Conservation (phyloP, 805 yeast species). For the Candida ortonii region DNA sequence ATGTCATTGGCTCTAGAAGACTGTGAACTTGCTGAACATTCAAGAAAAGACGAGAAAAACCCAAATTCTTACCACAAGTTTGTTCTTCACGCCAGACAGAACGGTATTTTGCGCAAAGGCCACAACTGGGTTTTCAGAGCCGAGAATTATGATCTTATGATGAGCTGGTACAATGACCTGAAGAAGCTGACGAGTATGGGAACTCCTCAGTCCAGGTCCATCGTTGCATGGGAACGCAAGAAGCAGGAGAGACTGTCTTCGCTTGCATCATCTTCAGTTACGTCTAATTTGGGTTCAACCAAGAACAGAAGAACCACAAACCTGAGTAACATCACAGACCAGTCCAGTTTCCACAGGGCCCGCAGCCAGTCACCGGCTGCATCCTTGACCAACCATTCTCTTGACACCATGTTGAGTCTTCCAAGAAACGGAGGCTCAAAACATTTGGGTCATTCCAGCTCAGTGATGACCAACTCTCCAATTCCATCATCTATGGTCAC, state of each 20-base stretch:
- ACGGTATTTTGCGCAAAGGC: constrained; percentile 71
- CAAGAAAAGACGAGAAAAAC: constrained; percentile 61
- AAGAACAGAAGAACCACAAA: constrained; percentile 17
- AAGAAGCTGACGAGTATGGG: constrained; percentile 61
- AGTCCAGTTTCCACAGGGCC: constrained; percentile 16
- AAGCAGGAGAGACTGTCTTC: constrained; percentile 24
- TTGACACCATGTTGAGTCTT: constrained; percentile 22
- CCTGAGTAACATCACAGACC: constrained; percentile 17
- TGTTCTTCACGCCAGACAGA: constrained; percentile 70
- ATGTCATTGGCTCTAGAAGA: constrained; percentile 79
- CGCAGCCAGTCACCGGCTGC: constrained; percentile 9
- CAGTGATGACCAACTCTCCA: constrained; percentile 1
- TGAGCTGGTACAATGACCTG: constrained; percentile 80
- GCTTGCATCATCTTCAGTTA: constrained; percentile 28
- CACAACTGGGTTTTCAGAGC: constrained; percentile 96
- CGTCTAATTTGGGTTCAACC: constrained; percentile 22
- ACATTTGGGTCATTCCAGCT: background rate
- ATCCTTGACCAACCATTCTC: constrained; percentile 23
- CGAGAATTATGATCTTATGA: constrained; percentile 76
- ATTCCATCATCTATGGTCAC: constrained; percentile 5
- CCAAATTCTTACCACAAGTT: constrained; percentile 66
- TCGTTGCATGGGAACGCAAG: constrained; percentile 37
- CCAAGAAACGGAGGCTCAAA: constrained; percentile 21
- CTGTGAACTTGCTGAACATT: constrained; percentile 80
- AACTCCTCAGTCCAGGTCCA: constrained; percentile 57